These are phyloP conservation scores for Suillus spraguei DNA, from an alignment of 768 basidiomycete genomes.

Conservation along the genomic window DNA sequence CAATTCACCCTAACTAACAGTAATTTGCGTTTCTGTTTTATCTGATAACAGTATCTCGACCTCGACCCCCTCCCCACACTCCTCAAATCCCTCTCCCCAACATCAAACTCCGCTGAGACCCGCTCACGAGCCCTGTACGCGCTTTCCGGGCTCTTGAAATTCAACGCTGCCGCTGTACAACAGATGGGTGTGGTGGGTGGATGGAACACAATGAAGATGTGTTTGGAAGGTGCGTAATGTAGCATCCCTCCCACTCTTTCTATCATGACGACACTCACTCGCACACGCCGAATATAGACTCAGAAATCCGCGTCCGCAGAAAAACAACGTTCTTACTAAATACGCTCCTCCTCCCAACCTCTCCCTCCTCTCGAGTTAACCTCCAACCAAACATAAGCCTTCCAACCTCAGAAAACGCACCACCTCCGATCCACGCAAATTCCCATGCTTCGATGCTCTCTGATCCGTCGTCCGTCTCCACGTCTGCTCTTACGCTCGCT, in stretches of 20 bases:
- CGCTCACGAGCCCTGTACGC: slow-evolving; percentile 85
- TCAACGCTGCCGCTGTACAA: slow-evolving; percentile 67
- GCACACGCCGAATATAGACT: background rate
- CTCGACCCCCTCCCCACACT: slow-evolving; percentile 68
- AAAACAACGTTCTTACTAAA: background rate
- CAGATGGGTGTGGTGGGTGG: slow-evolving; percentile 54
- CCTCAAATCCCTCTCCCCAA: slow-evolving; percentile 59
- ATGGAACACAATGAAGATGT: slow-evolving; percentile 61
- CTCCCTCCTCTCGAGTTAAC: background rate
- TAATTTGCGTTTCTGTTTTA: background rate
- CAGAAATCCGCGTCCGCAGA: background rate
- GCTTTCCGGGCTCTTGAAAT: slow-evolving; percentile 77
- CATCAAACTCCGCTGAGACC: slow-evolving; percentile 50
- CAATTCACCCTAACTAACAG: slow-evolving; percentile 12
- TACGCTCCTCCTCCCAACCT: background rate
- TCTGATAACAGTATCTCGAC: slow-evolving; percentile 52
- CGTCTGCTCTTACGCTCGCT: background rate
- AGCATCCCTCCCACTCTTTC: background rate
- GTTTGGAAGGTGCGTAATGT: slow-evolving; percentile 51
- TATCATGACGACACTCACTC: background rate
- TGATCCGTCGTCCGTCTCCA: slow-evolving; percentile 22
- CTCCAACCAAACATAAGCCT: slow-evolving; percentile 21
- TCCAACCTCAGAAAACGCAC: slow-evolving; percentile 28
- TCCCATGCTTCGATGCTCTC: background rate
- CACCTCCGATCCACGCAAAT: slow-evolving; percentile 52